These are phyloP conservation scores for Cenchrus purpureus DNA, from an alignment of 176 grass and related monocot genomes.

Conservation along the genomic window DNA sequence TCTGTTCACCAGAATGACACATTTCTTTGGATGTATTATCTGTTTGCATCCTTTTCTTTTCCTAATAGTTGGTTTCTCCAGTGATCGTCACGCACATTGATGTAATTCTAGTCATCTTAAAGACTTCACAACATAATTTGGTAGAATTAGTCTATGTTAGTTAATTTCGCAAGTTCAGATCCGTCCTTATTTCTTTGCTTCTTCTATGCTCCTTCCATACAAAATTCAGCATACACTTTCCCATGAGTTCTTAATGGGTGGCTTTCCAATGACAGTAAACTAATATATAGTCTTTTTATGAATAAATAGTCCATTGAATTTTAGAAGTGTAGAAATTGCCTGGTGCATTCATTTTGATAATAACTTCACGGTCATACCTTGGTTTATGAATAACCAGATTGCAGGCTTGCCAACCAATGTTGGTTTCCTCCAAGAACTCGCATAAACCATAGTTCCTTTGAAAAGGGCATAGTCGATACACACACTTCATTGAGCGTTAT, in stretches of 20 bases:
- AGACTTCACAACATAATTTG: background rate
- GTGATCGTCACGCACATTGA: background rate
- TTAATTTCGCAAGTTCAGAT: background rate
- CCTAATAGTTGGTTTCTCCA: background rate
- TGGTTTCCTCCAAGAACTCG: slow-evolving; percentile 79
- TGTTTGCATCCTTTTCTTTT: background rate
- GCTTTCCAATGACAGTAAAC: background rate
- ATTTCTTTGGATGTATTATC: slow-evolving; percentile 1
- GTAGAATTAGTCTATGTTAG: background rate
- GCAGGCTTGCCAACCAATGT: slow-evolving; percentile 93
- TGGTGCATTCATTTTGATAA: slow-evolving; percentile 12
- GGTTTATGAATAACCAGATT: slow-evolving; percentile 66
- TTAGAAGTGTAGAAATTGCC: background rate
- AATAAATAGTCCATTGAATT: background rate
- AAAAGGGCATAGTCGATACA: slow-evolving; percentile 75
- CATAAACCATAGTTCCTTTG: slow-evolving; percentile 87
- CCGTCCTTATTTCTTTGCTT: background rate
- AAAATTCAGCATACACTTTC: slow-evolving; percentile 1
- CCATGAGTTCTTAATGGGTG: background rate
- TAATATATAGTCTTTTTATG: background rate
- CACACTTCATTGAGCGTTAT: slow-evolving; percentile 88
- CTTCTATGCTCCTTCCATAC: background rate
- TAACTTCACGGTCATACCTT: slow-evolving; percentile 15
- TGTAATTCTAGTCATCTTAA: slow-evolving; percentile 9
- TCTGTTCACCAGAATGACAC: slow-evolving; percentile 1